Evolutionary conservation across 1,284 basidiomycete genomes (phyloP), one percentile per base, ranked within the genome.

Genomic region (Termitomyces sp.): DNA sequence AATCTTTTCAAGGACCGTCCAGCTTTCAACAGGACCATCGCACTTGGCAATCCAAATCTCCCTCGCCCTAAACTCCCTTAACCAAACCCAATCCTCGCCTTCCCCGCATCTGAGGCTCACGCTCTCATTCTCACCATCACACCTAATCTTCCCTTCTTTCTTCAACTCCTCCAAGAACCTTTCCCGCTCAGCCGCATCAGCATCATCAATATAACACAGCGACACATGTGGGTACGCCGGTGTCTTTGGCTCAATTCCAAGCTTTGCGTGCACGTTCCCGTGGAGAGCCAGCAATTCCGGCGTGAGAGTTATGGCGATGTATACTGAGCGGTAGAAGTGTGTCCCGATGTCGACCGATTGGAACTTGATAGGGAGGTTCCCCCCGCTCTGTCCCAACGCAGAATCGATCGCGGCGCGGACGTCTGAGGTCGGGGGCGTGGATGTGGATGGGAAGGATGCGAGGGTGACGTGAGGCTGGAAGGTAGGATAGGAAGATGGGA

Each of bases 381-480:
- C 33, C 6, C 17, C 2, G 39, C 12, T 34, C 3, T 56, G 58
- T 41, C 73, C 70, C 24, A 61, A 58, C 9, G 60, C 38, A 2
- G 77, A 73, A 24, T 10, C 49, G 36, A 86, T 66, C 2, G 77
- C 68, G 0, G 69, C 65, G 4, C 73, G 70, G 15, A 86, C 70
- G 2, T 63, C 53, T 2, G 68, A 60, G 0, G 67, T 53, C 21
- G 68, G 41, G 10, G 65, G 59, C 5, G 63, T 56, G 15, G 68
- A 61, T 8, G 64, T 55, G 30, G 70, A 59, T 5, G 80, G 76
- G 28, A 83, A 66, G 2, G 79, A 74, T 5, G 78, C 79, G 33
- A 90, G 79, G 1, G 88, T 90, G 61, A 90, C 76, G 66, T 90
- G 88, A 1, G 87, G 86, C 31, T 77, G 64, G 65, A 89, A 83